phyloP scores from a whole-genome alignment of 2,329 filamentous ascomycete species.

The Pseudodiploospora longispora region DNA sequence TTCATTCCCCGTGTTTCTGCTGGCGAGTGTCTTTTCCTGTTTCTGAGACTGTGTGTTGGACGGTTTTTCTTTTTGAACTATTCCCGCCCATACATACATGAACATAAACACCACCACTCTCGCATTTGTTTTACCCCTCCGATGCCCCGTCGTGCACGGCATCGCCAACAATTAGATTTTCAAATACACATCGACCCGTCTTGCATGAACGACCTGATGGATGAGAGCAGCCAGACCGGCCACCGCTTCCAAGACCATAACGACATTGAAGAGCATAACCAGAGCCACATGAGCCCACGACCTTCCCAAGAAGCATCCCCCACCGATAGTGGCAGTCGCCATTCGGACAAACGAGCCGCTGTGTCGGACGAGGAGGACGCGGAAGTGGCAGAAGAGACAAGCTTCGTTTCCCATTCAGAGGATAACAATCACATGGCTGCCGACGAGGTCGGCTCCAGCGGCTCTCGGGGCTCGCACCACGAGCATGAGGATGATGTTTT shows the following conservation, averaged over 20 bases:
- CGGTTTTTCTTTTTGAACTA: neutral
- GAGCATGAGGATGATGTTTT: conserved; percentile 50
- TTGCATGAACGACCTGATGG: conserved; percentile 23
- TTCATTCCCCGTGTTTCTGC: too few species aligned
- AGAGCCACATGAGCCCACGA: too few species aligned
- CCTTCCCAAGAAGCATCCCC: too few species aligned
- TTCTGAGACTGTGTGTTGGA: neutral
- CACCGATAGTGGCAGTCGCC: too few species aligned
- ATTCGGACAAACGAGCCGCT: neutral
- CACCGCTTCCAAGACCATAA: neutral
- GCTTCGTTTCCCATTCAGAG: conserved; percentile 11
- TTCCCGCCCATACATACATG: neutral
- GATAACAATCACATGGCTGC: conserved; percentile 9
- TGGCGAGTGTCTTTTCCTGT: too few species aligned
- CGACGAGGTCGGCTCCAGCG: conserved; percentile 17
- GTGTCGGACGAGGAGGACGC: neutral
- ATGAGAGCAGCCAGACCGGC: too few species aligned
- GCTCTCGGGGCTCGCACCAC: conserved; percentile 42
- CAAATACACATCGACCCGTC: conserved; percentile 41
- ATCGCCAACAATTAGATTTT: conserved; percentile 32
- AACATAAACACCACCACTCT: too few species aligned
- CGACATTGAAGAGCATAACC: too few species aligned
- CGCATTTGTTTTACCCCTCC: neutral
- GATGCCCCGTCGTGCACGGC: conserved; percentile 21
- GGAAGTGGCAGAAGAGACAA: conserved; percentile 1